These are phyloP conservation scores for Starmera caribaea DNA, from an alignment of 805 yeast species.

Conservation along the genomic window DNA sequence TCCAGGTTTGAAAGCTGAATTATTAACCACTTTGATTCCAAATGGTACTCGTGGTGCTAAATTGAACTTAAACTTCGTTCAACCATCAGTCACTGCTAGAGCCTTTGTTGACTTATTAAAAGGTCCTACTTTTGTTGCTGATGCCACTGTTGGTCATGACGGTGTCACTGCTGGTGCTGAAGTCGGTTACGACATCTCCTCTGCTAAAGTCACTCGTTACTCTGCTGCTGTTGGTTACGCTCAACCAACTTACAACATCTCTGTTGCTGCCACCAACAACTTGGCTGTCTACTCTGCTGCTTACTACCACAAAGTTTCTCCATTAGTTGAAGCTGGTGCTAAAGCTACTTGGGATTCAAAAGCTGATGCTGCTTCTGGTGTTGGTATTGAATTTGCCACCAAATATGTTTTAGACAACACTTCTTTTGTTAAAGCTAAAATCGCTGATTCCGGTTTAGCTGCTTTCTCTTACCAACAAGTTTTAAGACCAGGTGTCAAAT, in stretches of 20 bases:
- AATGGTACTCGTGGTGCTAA: constrained; percentile 79
- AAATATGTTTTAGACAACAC: constrained; percentile 84
- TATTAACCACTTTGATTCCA: constrained; percentile 83
- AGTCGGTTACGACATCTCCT: constrained; percentile 89
- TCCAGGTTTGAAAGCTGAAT: constrained; percentile 90
- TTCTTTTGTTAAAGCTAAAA: constrained; percentile 92
- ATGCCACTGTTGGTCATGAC: constrained; percentile 88
- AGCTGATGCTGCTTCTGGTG: constrained; percentile 56
- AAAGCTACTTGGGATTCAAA: constrained; percentile 92
- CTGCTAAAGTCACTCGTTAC: constrained; percentile 89
- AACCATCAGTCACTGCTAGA: constrained; percentile 88
- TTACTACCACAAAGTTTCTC: constrained; percentile 92
- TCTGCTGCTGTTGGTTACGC: constrained; percentile 91
- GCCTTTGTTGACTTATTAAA: constrained; percentile 91
- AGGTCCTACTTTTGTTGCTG: constrained; percentile 95
- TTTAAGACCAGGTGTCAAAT: constrained; percentile 90
- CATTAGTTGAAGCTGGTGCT: constrained; percentile 93
- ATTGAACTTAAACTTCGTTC: constrained; percentile 83
- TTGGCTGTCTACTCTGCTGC: constrained; percentile 87
- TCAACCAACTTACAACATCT: constrained; percentile 71
- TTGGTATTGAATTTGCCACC: constrained; percentile 91
- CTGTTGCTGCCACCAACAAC: constrained; percentile 78
- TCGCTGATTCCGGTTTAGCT: constrained; percentile 92
- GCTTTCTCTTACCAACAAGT: constrained; percentile 91
- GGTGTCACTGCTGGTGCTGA: constrained; percentile 97